phyloP scores from a whole-genome alignment of 257 asterid species.

The Solanum peruvianum region DNA sequence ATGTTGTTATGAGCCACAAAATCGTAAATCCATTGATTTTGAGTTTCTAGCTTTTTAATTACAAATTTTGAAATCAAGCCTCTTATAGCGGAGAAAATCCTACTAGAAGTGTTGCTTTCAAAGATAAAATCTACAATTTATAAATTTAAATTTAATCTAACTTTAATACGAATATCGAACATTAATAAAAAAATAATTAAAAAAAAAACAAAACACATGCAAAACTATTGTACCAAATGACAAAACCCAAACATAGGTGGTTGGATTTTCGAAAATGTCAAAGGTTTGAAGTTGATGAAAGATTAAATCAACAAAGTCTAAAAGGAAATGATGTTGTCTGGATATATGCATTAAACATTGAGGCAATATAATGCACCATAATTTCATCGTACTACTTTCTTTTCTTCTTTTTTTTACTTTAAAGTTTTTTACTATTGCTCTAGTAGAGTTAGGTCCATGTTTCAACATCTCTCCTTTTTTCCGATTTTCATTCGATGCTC shows the following conservation, averaged over 20 bases:
- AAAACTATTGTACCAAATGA: neutral
- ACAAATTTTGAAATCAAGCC: neutral
- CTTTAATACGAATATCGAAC: neutral
- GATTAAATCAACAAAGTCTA: neutral
- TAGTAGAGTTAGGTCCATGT: neutral
- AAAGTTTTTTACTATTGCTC: neutral
- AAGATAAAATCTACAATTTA: fast-evolving
- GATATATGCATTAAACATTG: neutral
- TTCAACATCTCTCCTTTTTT: neutral
- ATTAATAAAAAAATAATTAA: too few relatives aligned
- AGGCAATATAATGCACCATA: neutral
- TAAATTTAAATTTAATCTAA: neutral
- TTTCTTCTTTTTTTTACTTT: neutral
- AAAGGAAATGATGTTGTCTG: neutral
- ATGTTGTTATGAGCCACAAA: neutral
- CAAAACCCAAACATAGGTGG: neutral
- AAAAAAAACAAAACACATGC: neutral
- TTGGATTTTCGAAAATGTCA: neutral
- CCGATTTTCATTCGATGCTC: too few relatives aligned
- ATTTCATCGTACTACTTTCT: neutral
- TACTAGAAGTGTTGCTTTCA: neutral
- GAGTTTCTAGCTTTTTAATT: fast-evolving
- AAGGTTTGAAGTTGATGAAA: neutral
- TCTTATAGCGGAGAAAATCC: neutral
- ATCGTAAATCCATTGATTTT: neutral